Base-by-base conservation (phyloP, 2,329 filamentous ascomycete genomes). In the Botryosphaeria dothidea region DNA sequence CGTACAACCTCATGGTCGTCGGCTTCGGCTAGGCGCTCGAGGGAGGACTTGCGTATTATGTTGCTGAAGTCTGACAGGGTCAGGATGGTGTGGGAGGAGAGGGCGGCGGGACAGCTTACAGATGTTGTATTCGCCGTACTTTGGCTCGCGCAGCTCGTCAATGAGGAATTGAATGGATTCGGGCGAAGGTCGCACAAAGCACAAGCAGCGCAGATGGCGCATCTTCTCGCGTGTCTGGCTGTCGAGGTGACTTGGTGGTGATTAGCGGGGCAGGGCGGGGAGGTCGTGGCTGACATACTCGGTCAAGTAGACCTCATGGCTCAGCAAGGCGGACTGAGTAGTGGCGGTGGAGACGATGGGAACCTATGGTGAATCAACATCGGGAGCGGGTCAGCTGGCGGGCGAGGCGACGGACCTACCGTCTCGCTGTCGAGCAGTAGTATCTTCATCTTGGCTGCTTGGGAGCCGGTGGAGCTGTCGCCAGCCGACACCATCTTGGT, bases 1-100 rank as follows among this genome's bases (percentile, higher is more conserved):
- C 93, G 96, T 69, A 99, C 94, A 38, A 99, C 92, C 79, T 99
- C 96, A 74, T 99, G 93, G 71, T 97, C 93, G 75, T 99, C 95
- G 27, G 95, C 93, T 82, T 99, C 96, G 36, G 95, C 95, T 48
- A 99, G 83, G 48, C 95, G 88, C 77, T 99, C 95, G 25, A 99
- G 84, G 0, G 94, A 92, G 1, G 95, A 98, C 79, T 99, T 99
- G 78, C 96, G 96, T 74, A 95, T 90, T 66, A 99, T 91, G 77
- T 99, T 99, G 83, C 93, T 98, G 78, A 99, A 97, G 78, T 96
- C 84, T 86, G 74, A 56, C 6, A 11, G n/a, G 36, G 56, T 62
- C 46, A 62, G 19, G 38, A 45, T 3, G n/a, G 17, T 13, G 31
- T 49, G 11, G 11, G 21, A 9, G 2, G 3, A 19, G n/a, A 31